A percentile compares a stretch with the other conserved stretches of the same genome.
Conservation (phyloP, 805 yeast genomes). For the Candida qinlingensis region DNA sequence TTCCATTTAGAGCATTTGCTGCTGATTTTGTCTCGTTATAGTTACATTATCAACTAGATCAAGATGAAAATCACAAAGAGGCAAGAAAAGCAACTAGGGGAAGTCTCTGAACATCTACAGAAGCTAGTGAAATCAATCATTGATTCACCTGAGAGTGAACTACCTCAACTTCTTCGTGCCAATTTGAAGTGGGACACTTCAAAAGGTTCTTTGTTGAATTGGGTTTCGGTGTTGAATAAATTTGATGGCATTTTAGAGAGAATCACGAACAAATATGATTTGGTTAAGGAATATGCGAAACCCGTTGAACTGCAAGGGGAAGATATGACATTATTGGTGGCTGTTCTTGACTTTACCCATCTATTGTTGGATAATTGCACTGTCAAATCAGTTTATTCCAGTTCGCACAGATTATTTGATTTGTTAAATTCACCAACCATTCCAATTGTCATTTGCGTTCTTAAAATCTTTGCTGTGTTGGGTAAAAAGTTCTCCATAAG, state of each 20-base stretch:
- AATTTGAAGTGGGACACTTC: slow-evolving; percentile 55
- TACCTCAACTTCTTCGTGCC: slow-evolving; percentile 34
- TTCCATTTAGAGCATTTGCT: no score
- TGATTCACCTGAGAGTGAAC: slow-evolving; percentile 32
- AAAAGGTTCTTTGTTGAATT: slow-evolving; percentile 63
- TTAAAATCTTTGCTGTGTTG: slow-evolving; percentile 53
- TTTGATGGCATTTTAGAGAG: slow-evolving; percentile 63
- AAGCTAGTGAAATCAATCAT: slow-evolving; percentile 35
- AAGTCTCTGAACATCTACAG: slow-evolving; percentile 28
- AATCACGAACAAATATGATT: slow-evolving; percentile 46
- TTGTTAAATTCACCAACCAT: slow-evolving; percentile 57
- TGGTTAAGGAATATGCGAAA: slow-evolving; percentile 41
- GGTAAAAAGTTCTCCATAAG: slow-evolving; percentile 55
- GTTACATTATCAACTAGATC: no score
- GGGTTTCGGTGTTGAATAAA: slow-evolving; percentile 72
- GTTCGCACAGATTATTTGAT: slow-evolving; percentile 53
- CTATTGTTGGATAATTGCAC: slow-evolving; percentile 63
- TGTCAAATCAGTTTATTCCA: slow-evolving; percentile 62
- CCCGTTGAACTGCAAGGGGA: slow-evolving; percentile 38
- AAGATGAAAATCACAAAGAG: slow-evolving; percentile 23
- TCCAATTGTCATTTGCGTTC: slow-evolving; percentile 51
- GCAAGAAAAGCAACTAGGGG: slow-evolving; percentile 20
- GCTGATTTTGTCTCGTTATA: neutral
- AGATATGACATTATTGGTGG: slow-evolving; percentile 44
- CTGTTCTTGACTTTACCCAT: slow-evolving; percentile 57